Evolutionary conservation across 163 green algal genomes (phyloP).

Genomic region (Botryococcus braunii): DNA sequence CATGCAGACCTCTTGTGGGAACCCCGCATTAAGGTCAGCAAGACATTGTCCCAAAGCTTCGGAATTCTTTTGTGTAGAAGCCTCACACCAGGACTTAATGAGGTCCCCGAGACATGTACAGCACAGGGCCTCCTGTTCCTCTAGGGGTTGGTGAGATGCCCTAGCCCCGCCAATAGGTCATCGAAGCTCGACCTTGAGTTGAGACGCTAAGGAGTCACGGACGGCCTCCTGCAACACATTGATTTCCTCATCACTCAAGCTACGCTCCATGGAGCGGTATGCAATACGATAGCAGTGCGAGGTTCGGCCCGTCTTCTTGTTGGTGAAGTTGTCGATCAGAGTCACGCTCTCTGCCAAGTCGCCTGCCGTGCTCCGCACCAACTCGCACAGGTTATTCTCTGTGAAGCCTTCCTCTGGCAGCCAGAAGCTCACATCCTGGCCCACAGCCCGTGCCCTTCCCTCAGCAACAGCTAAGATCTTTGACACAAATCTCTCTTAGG

Average conservation of each 20-base stretch:
- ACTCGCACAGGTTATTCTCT: constrained; percentile 99
- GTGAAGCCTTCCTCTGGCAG: constrained; percentile 71
- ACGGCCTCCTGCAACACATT: constrained; percentile 82
- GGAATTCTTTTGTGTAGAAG: too few relatives aligned
- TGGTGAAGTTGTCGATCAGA: constrained; percentile 93
- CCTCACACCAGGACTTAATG: too few relatives aligned
- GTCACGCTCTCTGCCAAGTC: constrained; percentile 95
- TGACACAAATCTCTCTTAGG: too few relatives aligned
- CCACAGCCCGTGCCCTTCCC: too few relatives aligned
- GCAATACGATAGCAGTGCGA: constrained; percentile 94
- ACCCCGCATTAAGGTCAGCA: too few relatives aligned
- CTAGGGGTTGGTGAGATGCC: too few relatives aligned
- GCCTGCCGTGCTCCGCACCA: constrained; percentile 58
- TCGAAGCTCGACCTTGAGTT: constrained; percentile 59
- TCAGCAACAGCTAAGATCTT: too few relatives aligned
- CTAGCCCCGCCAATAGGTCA: too few relatives aligned
- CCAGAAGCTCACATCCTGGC: constrained; percentile 98
- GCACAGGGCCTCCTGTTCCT: too few relatives aligned
- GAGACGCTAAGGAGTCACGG: constrained; percentile 23
- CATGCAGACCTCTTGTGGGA: too few relatives aligned
- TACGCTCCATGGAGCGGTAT: constrained; percentile 57
- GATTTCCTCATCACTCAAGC: constrained; percentile 97
- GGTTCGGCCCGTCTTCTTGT: constrained; percentile 81
- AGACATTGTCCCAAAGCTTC: too few relatives aligned
- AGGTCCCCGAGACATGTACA: too few relatives aligned